phyloP scores from a whole-genome alignment of 2,329 filamentous ascomycete species.

The Biscogniauxia mediterranea region DNA sequence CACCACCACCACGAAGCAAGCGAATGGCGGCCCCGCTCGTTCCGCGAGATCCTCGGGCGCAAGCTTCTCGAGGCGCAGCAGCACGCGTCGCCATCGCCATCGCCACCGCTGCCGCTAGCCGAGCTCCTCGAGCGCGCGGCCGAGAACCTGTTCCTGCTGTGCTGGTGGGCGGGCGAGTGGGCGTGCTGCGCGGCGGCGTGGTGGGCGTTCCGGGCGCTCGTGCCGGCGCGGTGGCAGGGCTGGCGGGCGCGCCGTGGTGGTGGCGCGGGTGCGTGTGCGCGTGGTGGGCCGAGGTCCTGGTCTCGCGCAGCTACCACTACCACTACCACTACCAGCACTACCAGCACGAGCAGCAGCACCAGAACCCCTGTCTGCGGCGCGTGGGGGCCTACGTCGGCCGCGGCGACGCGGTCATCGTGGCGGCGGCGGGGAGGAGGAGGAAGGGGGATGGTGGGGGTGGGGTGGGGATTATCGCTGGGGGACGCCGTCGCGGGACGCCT shows the following conservation, averaged over 20 bases:
- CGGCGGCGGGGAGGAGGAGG: background rate
- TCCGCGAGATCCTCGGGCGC: background rate
- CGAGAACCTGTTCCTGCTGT: background rate
- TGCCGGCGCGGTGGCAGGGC: no score
- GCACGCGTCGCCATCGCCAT: background rate
- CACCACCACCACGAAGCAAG: no score
- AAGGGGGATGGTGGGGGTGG: background rate
- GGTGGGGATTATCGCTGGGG: background rate
- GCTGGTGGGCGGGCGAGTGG: background rate
- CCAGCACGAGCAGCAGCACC: background rate
- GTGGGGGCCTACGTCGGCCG: background rate
- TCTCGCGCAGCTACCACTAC: background rate
- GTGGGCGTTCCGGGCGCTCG: background rate
- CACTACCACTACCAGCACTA: no score
- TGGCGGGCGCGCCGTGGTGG: background rate
- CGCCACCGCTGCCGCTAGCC: background rate
- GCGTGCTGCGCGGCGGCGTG: background rate
- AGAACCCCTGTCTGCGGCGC: background rate
- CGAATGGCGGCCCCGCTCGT: constrained; percentile 34
- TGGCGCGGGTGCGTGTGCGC: background rate
- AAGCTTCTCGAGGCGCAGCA: background rate
- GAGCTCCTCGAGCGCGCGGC: background rate
- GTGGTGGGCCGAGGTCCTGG: background rate
- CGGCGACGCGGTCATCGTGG: background rate
- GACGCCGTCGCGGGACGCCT: background rate